Base-by-base conservation (phyloP, 129 eudicot species). In the Silybum marianum region DNA sequence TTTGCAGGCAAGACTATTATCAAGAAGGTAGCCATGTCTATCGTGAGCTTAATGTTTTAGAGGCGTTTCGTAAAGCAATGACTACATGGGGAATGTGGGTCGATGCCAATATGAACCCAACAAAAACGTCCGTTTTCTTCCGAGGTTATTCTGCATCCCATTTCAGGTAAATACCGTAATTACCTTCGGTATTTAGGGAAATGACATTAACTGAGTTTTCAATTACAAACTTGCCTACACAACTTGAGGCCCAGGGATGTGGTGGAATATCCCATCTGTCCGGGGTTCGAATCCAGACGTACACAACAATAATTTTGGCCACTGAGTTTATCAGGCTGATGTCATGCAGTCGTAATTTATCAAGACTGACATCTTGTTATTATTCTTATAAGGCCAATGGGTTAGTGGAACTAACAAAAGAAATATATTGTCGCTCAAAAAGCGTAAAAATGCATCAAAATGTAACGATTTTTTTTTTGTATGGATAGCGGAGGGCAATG, bases 61-160 rank as follows among this genome's bases (percentile, higher is more conserved):
- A 93, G 80, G 99, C 99, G 11, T 96, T 91, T 46, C 88, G 97
- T 25, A 93, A 86, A 81, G 99, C 99, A 12, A 65, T 93, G 76
- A 90, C 98, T 24, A 93, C 99, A 38, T 96, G 99, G 99, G 97
- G 90, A 46, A 88, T 90, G 77, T 96, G 99, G 99, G 80, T 96
- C 26, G 99, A 96, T 81, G 82, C 91, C 23, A 88, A 96, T 34
- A 83, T 96, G 14, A 86, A 96, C 84, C 97, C 97, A 9, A 62
- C 3, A 51, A 96, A 81, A 54, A 85, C 95, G 2, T 85, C 84
- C 3, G 98, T 96, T 69, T 87, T 96, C 88, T 96, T 96, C 83
- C 76, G 99, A 81, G 99, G 98, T 62, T 96, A 93, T 78, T 96
- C 99, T 11, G 91, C 92, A 6, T 86, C 98, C 40, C 99, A 95